A percentile compares a stretch with the other conserved stretches of the same genome.
Conservation (phyloP, 2,329 filamentous ascomycete species). For the Orbilia brochopaga region DNA sequence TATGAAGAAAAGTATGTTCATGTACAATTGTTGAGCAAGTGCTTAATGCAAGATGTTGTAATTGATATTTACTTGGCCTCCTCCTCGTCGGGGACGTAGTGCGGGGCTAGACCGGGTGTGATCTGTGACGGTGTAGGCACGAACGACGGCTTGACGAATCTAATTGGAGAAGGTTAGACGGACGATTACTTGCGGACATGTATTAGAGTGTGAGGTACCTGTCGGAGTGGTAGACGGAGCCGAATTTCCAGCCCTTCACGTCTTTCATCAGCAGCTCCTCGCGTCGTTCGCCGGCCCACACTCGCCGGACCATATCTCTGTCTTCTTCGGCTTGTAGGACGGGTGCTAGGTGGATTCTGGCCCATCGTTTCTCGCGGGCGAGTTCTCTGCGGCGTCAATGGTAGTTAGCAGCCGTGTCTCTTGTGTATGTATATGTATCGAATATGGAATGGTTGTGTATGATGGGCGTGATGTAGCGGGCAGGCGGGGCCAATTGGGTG, state of each 20-base stretch:
- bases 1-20: neutral
- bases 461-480: too few relatives aligned
- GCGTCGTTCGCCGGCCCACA: conserved; percentile 82
- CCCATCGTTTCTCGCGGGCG: conserved; percentile 97
- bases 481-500: neutral
- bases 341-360: conserved; percentile 90
- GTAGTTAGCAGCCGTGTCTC: neutral
- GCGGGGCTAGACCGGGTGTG: conserved; percentile 26
- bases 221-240: conserved; percentile 83
- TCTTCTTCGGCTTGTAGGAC: conserved; percentile 95
- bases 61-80: neutral
- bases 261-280: conserved; percentile 89
- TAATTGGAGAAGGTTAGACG: conserved; percentile 57
- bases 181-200: too few relatives aligned
- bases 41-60: too few relatives aligned
- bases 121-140: conserved; percentile 70
- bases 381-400: conserved; percentile 70
- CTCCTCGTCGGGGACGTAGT: conserved; percentile 15
- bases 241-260: conserved; percentile 63
- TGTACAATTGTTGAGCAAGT: neutral
- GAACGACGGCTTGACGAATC: conserved; percentile 82
- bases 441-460: too few relatives aligned
- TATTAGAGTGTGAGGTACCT: conserved; percentile 66
- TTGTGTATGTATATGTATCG: conserved; percentile 3
- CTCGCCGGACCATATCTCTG: conserved; percentile 86